phyloP scores from a whole-genome alignment of 352 stramenopile species.

The Lagenidium giganteum region DNA sequence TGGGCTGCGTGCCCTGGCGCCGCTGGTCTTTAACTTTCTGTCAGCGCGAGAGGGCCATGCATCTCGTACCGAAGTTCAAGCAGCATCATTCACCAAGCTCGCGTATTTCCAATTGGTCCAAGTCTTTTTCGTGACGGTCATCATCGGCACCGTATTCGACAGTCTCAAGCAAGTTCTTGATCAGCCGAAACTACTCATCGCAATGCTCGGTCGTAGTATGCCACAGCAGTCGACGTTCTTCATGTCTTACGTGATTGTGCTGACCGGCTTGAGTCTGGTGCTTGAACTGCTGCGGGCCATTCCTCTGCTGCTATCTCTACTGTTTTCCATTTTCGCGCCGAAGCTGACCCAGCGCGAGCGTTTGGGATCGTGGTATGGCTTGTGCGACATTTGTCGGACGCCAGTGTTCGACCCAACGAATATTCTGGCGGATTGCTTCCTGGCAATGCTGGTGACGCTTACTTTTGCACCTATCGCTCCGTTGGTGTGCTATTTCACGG shows the following conservation, averaged over 20 bases:
- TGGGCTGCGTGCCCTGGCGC: constrained; percentile 51
- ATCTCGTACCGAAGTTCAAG: constrained; percentile 58
- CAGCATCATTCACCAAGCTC: constrained; percentile 69
- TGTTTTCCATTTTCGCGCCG: constrained; percentile 54
- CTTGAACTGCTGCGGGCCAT: constrained; percentile 63
- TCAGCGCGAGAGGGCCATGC: constrained; percentile 61
- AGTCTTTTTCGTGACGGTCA: constrained; percentile 78
- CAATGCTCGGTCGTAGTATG: constrained; percentile 70
- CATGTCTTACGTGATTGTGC: constrained; percentile 78
- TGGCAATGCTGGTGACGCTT: constrained; percentile 66
- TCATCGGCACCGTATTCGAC: constrained; percentile 72
- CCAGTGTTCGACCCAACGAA: constrained; percentile 60
- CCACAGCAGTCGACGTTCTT: constrained; percentile 82
- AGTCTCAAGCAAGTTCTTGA: constrained; percentile 69
- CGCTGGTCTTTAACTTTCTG: constrained; percentile 58
- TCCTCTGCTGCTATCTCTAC: constrained; percentile 33
- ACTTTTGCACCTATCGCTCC: constrained; percentile 78
- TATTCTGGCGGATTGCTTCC: constrained; percentile 51
- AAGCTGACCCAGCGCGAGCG: constrained; percentile 59
- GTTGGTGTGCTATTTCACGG: constrained; percentile 72
- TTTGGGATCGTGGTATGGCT: constrained; percentile 45
- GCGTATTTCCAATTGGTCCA: constrained; percentile 80
- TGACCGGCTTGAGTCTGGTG: constrained; percentile 46
- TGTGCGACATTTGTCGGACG: constrained; percentile 38
- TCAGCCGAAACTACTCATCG: constrained; percentile 59